Evolutionary conservation across 2,329 filamentous ascomycete species (phyloP).

Genomic region (Aurifilum marmelostoma): DNA sequence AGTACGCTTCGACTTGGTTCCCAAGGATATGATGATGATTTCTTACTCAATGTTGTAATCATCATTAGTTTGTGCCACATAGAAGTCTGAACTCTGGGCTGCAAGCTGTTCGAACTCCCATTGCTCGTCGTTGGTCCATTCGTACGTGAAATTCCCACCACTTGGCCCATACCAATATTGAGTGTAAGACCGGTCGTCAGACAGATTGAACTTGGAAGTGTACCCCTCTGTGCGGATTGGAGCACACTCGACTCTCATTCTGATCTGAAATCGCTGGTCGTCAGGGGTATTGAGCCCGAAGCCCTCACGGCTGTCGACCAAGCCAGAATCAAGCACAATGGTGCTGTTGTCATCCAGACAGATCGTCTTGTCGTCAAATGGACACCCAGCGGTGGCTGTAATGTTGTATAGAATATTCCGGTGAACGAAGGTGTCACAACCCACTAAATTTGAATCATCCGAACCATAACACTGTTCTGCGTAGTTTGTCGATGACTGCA

Average conservation of each 20-base stretch:
- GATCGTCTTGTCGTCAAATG: background rate
- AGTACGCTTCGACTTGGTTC: background rate
- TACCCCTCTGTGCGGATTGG: slow-evolving; percentile 7
- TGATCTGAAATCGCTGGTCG: background rate
- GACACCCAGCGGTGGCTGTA: background rate
- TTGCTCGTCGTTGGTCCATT: background rate
- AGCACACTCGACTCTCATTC: slow-evolving; percentile 5
- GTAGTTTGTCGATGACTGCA: slow-evolving; percentile 3
- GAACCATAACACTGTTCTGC: slow-evolving; percentile 5
- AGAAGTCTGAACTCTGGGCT: background rate
- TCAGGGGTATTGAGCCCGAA: slow-evolving; percentile 12
- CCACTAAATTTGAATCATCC: background rate
- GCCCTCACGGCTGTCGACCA: slow-evolving; percentile 3
- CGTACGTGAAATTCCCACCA: slow-evolving; percentile 4
- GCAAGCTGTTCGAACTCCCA: background rate
- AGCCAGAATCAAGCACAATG: slow-evolving; percentile 1
- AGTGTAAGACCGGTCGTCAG: background rate
- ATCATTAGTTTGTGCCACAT: slow-evolving; percentile 7
- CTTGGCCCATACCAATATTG: slow-evolving; percentile 6
- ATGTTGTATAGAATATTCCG: background rate
- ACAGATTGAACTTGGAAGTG: background rate
- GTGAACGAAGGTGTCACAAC: background rate
- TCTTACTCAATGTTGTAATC: slow-evolving; percentile 13
- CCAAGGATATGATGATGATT: no score
- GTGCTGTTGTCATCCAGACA: background rate